Base-by-base conservation (phyloP, 768 basidiomycete species). In the Chalciporus pseudorubinellus region DNA sequence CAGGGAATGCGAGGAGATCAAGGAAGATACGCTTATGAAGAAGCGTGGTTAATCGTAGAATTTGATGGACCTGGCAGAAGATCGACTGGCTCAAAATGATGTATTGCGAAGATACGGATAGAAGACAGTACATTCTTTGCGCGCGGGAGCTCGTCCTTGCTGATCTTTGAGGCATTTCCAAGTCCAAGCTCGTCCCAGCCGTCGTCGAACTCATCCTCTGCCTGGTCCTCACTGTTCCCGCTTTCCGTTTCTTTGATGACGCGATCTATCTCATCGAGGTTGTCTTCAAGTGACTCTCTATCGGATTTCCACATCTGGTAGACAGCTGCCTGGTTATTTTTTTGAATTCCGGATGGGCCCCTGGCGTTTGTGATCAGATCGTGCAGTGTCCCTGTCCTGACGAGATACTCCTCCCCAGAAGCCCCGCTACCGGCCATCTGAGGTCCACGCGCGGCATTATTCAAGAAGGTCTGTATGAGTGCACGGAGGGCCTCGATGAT, bases 151-250 rank as follows among this genome's bases (percentile, higher is more conserved):
- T 90, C 88, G 26, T 63, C 64, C 2, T 63, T 55, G 31, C 73
- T 70, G 67, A 87, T 68, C 38, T 68, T 74, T n/a, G 61, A 69
- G 6, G 78, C 66, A n/a, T 68, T 73, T 0, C 77, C 83, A 16
- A 70, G 55, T 0, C 65, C 69, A 11, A 89, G 70, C 58, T 87
- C 86, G 49, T 79, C 79, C 85, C 84, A 86, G 4, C 83, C 85
- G 61, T 82, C 80, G 49, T 77, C 74, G 8, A 44, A 4, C 10
- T 51, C 46, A 21, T 51, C 50, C 4, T 40, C 33, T 1, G 46
- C 16, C 45, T 66, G 60, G n/a, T 58, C 63, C 3, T 72, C 70
- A 39, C 69, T 65, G 13, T 71, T 72, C 12, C 67, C 65, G 12
- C 62, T 66, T 13, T 59, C 61, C 3, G 60, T 70, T 22, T 76